A percentile compares a stretch with the other conserved stretches of the same genome.
Conservation (phyloP, 2,329 filamentous ascomycete species). For the Aphanoascus verrucosus region DNA sequence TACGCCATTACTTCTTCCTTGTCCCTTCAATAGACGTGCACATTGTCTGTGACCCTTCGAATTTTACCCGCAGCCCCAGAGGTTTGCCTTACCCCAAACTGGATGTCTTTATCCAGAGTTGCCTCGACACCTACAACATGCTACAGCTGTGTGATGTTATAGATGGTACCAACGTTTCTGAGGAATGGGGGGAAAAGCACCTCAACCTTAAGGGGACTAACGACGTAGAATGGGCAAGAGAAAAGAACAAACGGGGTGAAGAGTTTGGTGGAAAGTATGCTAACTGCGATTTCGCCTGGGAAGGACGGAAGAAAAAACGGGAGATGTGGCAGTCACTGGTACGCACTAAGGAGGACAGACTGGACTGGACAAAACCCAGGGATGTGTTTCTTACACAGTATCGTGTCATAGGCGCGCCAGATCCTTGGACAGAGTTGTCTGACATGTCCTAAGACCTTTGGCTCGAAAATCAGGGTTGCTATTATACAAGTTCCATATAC, state of each 20-base stretch:
- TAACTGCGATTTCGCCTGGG: constrained; percentile 17
- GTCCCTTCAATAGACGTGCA: constrained; percentile 22
- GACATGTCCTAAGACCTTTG: constrained; percentile 15
- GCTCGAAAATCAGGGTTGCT: too few species aligned
- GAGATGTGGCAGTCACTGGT: constrained; percentile 22
- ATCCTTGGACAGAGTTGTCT: constrained; percentile 22
- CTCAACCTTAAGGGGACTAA: constrained; percentile 21
- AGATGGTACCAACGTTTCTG: constrained; percentile 23
- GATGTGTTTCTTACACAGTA: constrained; percentile 22
- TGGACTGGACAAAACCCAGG: constrained; percentile 23
- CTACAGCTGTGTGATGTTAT: constrained; percentile 23
- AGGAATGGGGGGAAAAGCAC: constrained; percentile 23
- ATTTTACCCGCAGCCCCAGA: constrained; percentile 21
- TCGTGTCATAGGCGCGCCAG: constrained; percentile 21
- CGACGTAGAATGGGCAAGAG: constrained; percentile 21
- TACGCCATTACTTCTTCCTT: constrained; percentile 22
- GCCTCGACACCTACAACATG: constrained; percentile 22
- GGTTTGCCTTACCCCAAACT: constrained; percentile 24
- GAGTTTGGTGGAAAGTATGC: background rate
- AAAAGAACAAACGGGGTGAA: constrained; percentile 19
- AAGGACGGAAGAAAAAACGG: constrained; percentile 19
- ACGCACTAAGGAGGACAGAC: constrained; percentile 20
- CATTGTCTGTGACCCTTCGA: constrained; percentile 20
- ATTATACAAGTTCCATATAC: too few species aligned
- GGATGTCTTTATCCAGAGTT: constrained; percentile 22